Evolutionary conservation across 2,329 filamentous ascomycete species (phyloP).

Genomic region (Fusarium nodosum): DNA sequence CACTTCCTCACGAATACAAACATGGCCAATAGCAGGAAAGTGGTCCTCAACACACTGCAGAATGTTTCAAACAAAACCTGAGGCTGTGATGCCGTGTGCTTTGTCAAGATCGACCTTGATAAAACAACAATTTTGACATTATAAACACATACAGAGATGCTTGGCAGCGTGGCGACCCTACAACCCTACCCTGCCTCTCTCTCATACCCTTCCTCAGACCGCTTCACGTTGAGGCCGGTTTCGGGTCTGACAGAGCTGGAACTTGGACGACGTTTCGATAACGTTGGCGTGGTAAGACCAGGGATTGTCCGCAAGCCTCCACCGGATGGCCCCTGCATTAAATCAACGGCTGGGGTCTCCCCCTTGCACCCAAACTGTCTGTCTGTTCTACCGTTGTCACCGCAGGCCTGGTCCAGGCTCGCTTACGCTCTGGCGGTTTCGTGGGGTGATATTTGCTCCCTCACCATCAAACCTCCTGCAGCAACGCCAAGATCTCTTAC

Average conservation of each 20-base stretch:
- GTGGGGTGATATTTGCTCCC: constrained; percentile 47
- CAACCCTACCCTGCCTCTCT: constrained; percentile 20
- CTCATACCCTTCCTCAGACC: constrained; percentile 15
- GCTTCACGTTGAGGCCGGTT: constrained; percentile 28
- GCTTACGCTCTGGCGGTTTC: constrained; percentile 46
- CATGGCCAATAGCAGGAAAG: background rate
- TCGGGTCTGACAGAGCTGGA: constrained; percentile 17
- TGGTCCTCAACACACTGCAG: background rate
- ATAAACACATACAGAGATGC: constrained; percentile 9
- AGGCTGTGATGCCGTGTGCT: constrained; percentile 23
- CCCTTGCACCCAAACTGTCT: constrained; percentile 7
- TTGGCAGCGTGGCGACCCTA: constrained; percentile 32
- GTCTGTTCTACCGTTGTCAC: constrained; percentile 38
- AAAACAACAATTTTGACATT: constrained; percentile 16
- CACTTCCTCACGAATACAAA: background rate
- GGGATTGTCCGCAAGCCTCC: constrained; percentile 34
- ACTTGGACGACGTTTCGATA: constrained; percentile 9
- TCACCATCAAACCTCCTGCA: constrained; percentile 44
- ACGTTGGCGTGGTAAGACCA: constrained; percentile 42
- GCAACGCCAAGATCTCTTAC: constrained; percentile 23
- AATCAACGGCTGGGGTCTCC: constrained; percentile 44
- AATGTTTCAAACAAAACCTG: constrained; percentile 31
- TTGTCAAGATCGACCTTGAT: constrained; percentile 29
- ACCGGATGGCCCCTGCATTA: constrained; percentile 45
- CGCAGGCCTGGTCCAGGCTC: constrained; percentile 44